Percentiles rank a stretch among this genome's conserved stretches.
These are phyloP conservation scores for Zygoascus bituminiphila DNA, from an alignment of 805 yeast species.

Conservation along the genomic window DNA sequence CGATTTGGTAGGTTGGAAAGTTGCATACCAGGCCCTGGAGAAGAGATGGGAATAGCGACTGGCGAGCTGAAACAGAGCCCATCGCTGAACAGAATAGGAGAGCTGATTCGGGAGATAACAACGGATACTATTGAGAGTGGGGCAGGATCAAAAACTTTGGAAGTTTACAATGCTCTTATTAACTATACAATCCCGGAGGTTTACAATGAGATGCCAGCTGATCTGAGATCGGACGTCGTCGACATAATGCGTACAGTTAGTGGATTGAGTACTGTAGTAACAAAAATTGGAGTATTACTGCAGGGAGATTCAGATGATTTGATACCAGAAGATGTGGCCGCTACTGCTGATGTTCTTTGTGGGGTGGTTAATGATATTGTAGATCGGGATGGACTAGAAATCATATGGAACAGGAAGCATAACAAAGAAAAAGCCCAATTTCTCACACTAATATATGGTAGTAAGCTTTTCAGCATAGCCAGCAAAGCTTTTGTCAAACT, in stretches of 20 bases:
- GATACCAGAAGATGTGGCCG: neutral
- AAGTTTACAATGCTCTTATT: constrained; percentile 3
- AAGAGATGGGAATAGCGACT: neutral
- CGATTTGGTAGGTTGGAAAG: too few species aligned
- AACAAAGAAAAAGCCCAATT: neutral
- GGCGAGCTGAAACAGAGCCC: neutral
- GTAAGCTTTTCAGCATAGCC: constrained; percentile 3
- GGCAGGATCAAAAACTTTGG: neutral
- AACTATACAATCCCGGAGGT: constrained; percentile 6
- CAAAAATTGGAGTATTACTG: neutral
- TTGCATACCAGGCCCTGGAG: too few species aligned
- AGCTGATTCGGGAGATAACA: neutral
- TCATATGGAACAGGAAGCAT: neutral
- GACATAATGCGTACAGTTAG: neutral
- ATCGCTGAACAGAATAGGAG: neutral
- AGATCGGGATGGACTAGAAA: neutral
- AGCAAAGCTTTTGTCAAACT: neutral
- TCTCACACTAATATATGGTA: constrained; percentile 6
- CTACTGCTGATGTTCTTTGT: constrained; percentile 3
- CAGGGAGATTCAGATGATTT: neutral
- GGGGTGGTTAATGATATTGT: neutral
- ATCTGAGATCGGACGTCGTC: neutral
- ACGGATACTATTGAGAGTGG: neutral
- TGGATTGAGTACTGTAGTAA: constrained; percentile 2
- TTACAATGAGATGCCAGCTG: neutral